These are phyloP conservation scores for Neospora caninum DNA, from an alignment of 169 alveolate species.

Conservation along the genomic window DNA sequence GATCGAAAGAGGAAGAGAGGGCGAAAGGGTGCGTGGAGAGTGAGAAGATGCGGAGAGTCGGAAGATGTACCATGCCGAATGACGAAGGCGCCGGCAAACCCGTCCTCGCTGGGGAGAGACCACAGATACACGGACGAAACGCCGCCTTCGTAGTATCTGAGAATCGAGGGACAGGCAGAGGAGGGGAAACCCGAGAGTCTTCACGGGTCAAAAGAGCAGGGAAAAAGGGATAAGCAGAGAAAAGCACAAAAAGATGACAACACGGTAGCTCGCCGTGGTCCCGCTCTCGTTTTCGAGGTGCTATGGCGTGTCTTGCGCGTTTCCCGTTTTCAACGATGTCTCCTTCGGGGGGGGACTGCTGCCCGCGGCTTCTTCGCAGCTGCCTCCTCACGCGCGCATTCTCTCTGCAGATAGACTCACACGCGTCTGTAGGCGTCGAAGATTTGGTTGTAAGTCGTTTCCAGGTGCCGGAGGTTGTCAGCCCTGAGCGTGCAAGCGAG, in stretches of 20 bases:
- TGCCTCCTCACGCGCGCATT: too few relatives aligned
- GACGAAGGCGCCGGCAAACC: slow-evolving; percentile 57
- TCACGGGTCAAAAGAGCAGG: background rate
- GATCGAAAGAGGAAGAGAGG: too few relatives aligned
- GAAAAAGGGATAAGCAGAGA: slow-evolving; percentile 17
- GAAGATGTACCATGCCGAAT: background rate
- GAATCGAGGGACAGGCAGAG: background rate
- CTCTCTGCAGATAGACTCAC: background rate
- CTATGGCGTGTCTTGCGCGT: too few relatives aligned
- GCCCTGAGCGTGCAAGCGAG: slow-evolving; percentile 8
- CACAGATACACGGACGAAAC: slow-evolving; percentile 62
- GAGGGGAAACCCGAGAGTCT: background rate
- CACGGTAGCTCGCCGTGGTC: too few relatives aligned
- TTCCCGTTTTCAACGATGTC: too few relatives aligned
- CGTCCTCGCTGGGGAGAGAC: slow-evolving; percentile 39
- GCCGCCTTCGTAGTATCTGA: slow-evolving; percentile 56
- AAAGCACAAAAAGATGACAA: too few relatives aligned
- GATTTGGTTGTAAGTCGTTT: background rate
- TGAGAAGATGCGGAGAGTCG: too few relatives aligned
- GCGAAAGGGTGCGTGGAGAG: too few relatives aligned
- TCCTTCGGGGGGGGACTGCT: too few relatives aligned
- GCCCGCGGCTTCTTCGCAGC: too few relatives aligned
- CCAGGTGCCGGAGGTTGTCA: slow-evolving; percentile 31
- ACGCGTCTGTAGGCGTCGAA: slow-evolving; percentile 36
- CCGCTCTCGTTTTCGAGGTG: too few relatives aligned